A percentile compares a stretch with the other conserved stretches of the same genome.
Conservation (phyloP, 768 basidiomycete genomes). For the Galerina sulciceps region DNA sequence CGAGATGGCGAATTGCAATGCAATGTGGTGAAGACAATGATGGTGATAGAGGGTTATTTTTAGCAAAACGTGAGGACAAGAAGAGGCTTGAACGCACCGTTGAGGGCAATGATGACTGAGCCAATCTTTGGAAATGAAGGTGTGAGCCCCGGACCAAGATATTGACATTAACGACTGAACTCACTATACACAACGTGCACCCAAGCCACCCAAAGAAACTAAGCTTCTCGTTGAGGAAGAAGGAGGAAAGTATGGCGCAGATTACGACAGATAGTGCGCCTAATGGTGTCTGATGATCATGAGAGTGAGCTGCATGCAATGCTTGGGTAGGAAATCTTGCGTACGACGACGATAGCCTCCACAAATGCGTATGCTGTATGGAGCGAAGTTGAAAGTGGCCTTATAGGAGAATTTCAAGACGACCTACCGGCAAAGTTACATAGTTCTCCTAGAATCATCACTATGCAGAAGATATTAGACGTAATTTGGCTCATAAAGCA, state of each 20-base stretch:
- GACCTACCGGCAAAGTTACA: constrained; percentile 82
- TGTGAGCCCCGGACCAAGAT: neutral
- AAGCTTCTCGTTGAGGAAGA: constrained; percentile 92
- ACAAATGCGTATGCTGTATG: constrained; percentile 82
- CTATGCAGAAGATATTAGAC: constrained; percentile 34
- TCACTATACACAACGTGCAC: constrained; percentile 86
- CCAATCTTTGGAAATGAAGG: constrained; percentile 57
- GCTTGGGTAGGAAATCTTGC: constrained; percentile 26
- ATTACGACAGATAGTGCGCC: constrained; percentile 97
- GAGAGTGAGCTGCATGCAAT: neutral
- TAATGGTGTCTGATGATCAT: constrained; percentile 73
- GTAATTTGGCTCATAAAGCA: neutral
- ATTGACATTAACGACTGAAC: constrained; percentile 28
- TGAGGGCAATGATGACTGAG: constrained; percentile 88
- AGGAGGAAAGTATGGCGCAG: constrained; percentile 89
- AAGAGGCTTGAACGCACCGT: constrained; percentile 49
- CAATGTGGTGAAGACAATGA: neutral
- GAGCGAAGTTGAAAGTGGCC: constrained; percentile 10
- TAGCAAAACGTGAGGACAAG: constrained; percentile 19
- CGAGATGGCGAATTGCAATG: neutral
- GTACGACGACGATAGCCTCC: constrained; percentile 88
- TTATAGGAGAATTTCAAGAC: constrained; percentile 24
- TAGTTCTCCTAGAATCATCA: constrained; percentile 92
- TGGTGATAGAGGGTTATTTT: constrained; percentile 9
- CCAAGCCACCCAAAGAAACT: constrained; percentile 98